Evolutionary conservation across 108 stramenopile genomes (phyloP).

Genomic region (Cyclostephanos tholiformis): DNA sequence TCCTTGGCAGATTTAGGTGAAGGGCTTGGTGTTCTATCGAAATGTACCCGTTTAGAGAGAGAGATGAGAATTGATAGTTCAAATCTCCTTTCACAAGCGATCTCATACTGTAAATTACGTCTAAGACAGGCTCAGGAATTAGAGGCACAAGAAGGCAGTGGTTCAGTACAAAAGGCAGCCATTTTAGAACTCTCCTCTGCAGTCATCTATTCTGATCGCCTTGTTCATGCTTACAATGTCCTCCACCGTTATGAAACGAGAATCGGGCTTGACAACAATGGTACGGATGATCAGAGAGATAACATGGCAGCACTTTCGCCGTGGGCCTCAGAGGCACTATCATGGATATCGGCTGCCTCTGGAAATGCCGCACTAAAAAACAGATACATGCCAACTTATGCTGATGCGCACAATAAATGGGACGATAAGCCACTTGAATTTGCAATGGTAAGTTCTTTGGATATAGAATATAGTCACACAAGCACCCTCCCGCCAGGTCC

Average conservation of each 20-base stretch:
- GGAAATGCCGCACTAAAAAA: conserved; percentile 25
- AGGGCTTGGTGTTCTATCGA: conserved; percentile 69
- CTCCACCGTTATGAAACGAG: conserved; percentile 65
- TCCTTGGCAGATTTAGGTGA: conserved; percentile 66
- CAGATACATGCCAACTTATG: conserved; percentile 17
- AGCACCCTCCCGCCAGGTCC: not conserved
- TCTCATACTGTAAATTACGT: conserved; percentile 60
- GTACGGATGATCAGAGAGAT: conserved; percentile 17
- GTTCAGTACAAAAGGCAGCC: conserved; percentile 25
- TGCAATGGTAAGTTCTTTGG: conserved; percentile 15
- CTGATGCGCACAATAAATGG: conserved; percentile 5
- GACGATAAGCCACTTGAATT: conserved; percentile 36
- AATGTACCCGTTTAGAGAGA: conserved; percentile 60
- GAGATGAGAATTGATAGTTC: conserved; percentile 70
- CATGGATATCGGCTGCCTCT: conserved; percentile 49
- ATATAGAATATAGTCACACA: not conserved
- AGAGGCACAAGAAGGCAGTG: conserved; percentile 44
- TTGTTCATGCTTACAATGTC: conserved; percentile 61
- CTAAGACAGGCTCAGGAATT: conserved; percentile 56
- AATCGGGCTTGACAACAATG: conserved; percentile 11
- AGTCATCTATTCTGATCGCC: conserved; percentile 55
- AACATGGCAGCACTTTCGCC: conserved; percentile 13
- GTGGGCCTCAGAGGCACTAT: conserved; percentile 53
- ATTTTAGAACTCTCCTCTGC: conserved; percentile 56
- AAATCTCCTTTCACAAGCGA: conserved; percentile 63